phyloP scores from a whole-genome alignment of 1,139 yeast species.

The Debaryomyces sp. region DNA sequence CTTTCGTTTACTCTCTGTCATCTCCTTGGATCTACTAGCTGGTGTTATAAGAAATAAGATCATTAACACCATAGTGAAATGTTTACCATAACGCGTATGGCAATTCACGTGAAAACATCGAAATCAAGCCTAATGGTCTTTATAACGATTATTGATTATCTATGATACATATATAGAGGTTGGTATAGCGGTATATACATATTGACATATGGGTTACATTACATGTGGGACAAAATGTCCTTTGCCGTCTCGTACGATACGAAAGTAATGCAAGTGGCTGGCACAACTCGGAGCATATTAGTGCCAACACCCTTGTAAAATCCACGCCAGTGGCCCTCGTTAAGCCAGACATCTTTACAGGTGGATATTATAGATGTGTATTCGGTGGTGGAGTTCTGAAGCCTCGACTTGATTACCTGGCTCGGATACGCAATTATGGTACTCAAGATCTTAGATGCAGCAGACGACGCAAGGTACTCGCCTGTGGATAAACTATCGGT shows the following conservation, averaged over 20 bases:
- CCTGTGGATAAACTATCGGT: conserved; percentile 41
- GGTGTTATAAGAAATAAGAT: neutral
- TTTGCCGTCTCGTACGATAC: conserved; percentile 59
- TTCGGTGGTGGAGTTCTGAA: conserved; percentile 53
- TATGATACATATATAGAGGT: neutral
- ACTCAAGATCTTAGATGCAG: conserved; percentile 69
- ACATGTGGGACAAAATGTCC: conserved; percentile 13
- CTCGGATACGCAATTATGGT: conserved; percentile 78
- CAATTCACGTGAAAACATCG: conserved; percentile 4
- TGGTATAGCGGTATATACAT: neutral
- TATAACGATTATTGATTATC: neutral
- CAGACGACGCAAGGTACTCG: conserved; percentile 67
- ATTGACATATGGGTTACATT: neutral
- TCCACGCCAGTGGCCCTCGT: conserved; percentile 54
- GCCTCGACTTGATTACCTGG: conserved; percentile 77
- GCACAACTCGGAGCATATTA: conserved; percentile 64
- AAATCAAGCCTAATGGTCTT: neutral
- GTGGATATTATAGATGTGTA: conserved; percentile 23
- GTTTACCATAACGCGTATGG: conserved; percentile 2
- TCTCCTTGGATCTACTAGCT: neutral
- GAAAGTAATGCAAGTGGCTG: conserved; percentile 75
- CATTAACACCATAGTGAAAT: neutral
- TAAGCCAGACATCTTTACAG: conserved; percentile 30
- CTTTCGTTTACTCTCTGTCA: neutral
- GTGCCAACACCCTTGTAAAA: conserved; percentile 78